Percentiles rank a stretch among this genome's conserved stretches.
Evolutionary conservation across 2,329 filamentous ascomycete species (phyloP).

Genomic region (Clarireedia hainanense): DNA sequence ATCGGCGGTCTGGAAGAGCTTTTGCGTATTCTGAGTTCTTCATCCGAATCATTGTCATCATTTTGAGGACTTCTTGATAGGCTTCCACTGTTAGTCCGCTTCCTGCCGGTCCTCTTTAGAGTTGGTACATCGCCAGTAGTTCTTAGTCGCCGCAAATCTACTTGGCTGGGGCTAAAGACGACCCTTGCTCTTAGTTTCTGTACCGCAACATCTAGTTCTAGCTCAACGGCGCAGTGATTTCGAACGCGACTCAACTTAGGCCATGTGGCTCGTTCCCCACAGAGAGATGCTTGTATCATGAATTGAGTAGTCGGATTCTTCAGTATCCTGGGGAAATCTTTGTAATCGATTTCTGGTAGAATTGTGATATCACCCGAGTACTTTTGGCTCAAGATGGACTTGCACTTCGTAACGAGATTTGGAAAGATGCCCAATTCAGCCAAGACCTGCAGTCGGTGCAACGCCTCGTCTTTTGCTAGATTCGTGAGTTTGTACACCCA

Average conservation of each 20-base stretch:
- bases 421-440: slow-evolving; percentile 75
- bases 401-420: slow-evolving; percentile 68
- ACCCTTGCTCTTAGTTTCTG: slow-evolving; percentile 59
- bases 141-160: slow-evolving; percentile 25
- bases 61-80: slow-evolving; percentile 4
- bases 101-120: slow-evolving; percentile 12
- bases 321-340: slow-evolving; percentile 68
- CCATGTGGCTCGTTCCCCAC: slow-evolving; percentile 85
- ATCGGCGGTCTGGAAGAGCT: slow-evolving; percentile 17
- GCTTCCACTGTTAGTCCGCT: slow-evolving; percentile 20
- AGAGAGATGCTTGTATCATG: slow-evolving; percentile 69
- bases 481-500: slow-evolving; percentile 63
- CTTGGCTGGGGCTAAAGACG: slow-evolving; percentile 29
- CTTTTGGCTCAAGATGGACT: slow-evolving; percentile 77
- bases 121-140: slow-evolving; percentile 12
- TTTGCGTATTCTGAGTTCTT: slow-evolving; percentile 2
- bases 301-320: slow-evolving; percentile 81
- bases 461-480: slow-evolving; percentile 68
- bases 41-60: slow-evolving; percentile 11
- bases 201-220: slow-evolving; percentile 72
- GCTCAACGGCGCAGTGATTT: slow-evolving; percentile 81
- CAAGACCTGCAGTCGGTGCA: slow-evolving; percentile 74
- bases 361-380: slow-evolving; percentile 97
- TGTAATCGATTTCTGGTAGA: slow-evolving; percentile 66
- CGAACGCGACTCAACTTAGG: slow-evolving; percentile 78